These are phyloP conservation scores for Ceratocystis ficicola DNA, from an alignment of 2,329 filamentous ascomycete species.

Conservation along the genomic window DNA sequence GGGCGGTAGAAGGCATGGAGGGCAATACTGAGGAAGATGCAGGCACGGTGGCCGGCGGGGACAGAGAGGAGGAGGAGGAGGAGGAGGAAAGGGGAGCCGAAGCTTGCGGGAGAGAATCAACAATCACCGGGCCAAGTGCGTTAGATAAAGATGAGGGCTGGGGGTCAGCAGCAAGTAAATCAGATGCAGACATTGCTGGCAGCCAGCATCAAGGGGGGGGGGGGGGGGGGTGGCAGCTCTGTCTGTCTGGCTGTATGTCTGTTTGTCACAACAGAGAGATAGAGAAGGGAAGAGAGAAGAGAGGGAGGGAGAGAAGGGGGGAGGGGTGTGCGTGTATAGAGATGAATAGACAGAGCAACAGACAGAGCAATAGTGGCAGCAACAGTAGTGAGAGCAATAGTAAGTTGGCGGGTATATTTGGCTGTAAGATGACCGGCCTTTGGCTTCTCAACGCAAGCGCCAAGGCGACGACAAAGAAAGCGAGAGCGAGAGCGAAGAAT, in stretches of 20 bases:
- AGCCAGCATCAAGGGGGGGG: neutral
- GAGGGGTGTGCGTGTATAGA: neutral
- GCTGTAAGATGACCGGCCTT: neutral
- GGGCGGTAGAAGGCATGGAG: slow-evolving; percentile 11
- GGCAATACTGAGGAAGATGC: neutral
- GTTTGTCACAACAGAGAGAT: neutral
- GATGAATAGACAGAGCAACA: neutral
- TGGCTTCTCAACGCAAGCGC: neutral
- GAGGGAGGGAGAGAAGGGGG: neutral
- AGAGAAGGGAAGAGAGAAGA: neutral
- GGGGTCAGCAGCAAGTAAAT: slow-evolving; percentile 22
- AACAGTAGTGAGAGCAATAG: neutral
- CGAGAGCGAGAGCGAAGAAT: neutral
- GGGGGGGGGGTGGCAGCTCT: slow-evolving; percentile 1
- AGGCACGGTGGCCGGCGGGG: neutral
- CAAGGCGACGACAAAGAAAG: neutral
- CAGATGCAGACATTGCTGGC: slow-evolving; percentile 13
- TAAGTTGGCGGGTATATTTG: neutral
- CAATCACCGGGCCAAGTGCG: neutral
- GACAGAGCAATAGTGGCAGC: neutral
- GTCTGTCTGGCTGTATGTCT: neutral
- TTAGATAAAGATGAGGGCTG: slow-evolving; percentile 25
- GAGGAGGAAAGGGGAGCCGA: slow-evolving; percentile 6
- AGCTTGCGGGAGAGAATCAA: neutral
- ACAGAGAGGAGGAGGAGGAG: neutral